Conservation (phyloP, 106 monocot species). For the Dendrobium officinale region DNA sequence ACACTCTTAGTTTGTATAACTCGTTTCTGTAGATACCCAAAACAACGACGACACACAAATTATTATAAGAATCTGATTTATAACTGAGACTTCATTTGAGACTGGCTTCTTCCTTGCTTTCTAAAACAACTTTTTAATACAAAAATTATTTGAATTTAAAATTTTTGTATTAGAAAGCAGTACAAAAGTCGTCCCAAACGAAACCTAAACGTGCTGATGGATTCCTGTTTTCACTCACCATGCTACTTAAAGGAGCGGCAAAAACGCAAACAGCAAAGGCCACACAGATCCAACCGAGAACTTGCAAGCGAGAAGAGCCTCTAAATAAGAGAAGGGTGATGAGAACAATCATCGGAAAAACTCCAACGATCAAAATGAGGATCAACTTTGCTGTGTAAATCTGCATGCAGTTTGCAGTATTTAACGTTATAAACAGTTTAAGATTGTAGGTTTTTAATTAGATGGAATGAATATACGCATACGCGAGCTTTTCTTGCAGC, state of each 20-base stretch:
- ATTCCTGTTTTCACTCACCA: background rate
- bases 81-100: too few species aligned
- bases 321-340: background rate
- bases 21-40: too few species aligned
- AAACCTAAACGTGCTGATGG: too few species aligned
- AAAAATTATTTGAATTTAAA: too few species aligned
- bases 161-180: too few species aligned
- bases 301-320: background rate
- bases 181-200: too few species aligned
- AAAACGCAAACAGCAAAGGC: constrained; percentile 7
- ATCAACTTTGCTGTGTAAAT: constrained; percentile 26
- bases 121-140: too few species aligned
- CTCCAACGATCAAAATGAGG: constrained; percentile 26
- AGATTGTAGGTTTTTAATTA: background rate
- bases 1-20: constrained; percentile 18
- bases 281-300: constrained; percentile 3
- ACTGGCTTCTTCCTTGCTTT: too few species aligned
- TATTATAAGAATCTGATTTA: too few species aligned
- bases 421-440: too few species aligned
- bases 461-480: background rate
- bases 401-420: constrained; percentile 11
- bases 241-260: constrained; percentile 15
- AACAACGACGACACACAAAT: too few species aligned
- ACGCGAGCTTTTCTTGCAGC: constrained; percentile 46
- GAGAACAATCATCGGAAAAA: constrained; percentile 19